Conservation (phyloP, 352 stramenopile species). For the Pythium folliculosum region DNA sequence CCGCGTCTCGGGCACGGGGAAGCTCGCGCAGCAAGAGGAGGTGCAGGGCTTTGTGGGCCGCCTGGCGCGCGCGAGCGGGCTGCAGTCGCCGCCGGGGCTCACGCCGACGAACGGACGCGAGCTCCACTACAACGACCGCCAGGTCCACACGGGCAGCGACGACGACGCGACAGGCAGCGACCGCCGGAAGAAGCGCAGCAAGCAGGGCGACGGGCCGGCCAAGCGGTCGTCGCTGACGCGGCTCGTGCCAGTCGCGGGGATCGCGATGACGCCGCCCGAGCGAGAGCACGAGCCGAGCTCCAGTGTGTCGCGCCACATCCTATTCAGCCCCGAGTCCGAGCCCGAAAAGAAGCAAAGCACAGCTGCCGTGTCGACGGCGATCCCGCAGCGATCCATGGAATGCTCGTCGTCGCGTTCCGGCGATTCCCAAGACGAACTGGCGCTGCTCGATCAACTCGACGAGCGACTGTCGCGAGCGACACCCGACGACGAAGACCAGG, state of each 20-base stretch:
- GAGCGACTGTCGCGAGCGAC: slow-evolving; percentile 27
- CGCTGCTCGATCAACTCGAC: slow-evolving; percentile 56
- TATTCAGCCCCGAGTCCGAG: slow-evolving; percentile 45
- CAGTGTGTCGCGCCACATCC: slow-evolving; percentile 44
- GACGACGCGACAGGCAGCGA: not conserved
- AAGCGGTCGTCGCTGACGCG: slow-evolving; percentile 29
- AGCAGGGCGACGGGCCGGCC: slow-evolving; percentile 7
- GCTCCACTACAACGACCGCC: not conserved
- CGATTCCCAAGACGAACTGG: slow-evolving; percentile 63
- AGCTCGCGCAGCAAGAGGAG: slow-evolving; percentile 63
- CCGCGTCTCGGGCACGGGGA: slow-evolving; percentile 65
- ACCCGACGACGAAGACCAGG: not conserved
- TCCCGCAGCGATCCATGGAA: not conserved
- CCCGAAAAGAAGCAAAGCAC: not conserved
- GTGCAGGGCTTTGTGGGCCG: slow-evolving; percentile 72
- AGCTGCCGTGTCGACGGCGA: not conserved
- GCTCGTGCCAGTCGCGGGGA: slow-evolving; percentile 7
- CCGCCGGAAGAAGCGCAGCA: slow-evolving; percentile 4
- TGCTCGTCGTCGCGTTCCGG: slow-evolving; percentile 12
- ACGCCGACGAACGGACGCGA: slow-evolving; percentile 1
- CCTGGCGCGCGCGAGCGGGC: slow-evolving; percentile 53
- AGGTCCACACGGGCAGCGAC: slow-evolving; percentile 2
- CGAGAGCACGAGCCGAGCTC: slow-evolving; percentile 8
- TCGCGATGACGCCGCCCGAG: slow-evolving; percentile 3
- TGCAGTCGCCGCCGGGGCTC: slow-evolving; percentile 22